phyloP scores from a whole-genome alignment of 306 rosid species.

The Luffa aegyptiaca region DNA sequence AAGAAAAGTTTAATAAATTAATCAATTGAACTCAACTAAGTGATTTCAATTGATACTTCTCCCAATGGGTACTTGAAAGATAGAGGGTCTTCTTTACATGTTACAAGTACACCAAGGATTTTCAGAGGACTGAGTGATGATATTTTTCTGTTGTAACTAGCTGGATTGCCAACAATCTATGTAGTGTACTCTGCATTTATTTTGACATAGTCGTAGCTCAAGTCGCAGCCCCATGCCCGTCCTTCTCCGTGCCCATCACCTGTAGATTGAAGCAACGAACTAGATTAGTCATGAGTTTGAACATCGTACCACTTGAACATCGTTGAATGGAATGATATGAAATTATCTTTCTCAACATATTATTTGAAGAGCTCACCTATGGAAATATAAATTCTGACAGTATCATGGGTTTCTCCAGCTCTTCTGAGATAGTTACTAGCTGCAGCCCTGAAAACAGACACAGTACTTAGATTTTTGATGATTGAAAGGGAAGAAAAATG shows the following conservation, averaged over 20 bases:
- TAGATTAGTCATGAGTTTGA: neutral
- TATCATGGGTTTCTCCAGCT: conserved; percentile 79
- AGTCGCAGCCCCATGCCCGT: conserved; percentile 92
- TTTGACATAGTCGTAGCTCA: conserved; percentile 81
- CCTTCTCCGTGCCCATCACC: conserved; percentile 77
- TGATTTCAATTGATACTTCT: neutral
- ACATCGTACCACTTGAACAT: too few species aligned
- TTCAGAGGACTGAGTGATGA: neutral
- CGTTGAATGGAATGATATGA: too few species aligned
- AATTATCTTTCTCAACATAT: too few species aligned
- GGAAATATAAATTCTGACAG: conserved; percentile 57
- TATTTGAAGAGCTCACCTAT: conserved; percentile 44
- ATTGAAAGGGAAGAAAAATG: neutral
- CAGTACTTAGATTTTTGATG: neutral
- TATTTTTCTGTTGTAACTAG: neutral
- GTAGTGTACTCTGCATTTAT: conserved; percentile 88
- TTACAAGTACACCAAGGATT: neutral
- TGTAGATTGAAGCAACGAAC: conserved; percentile 9
- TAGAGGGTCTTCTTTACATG: neutral
- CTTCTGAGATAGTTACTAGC: conserved; percentile 70
- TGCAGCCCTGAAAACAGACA: conserved; percentile 31
- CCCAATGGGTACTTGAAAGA: neutral
- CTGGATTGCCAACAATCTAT: conserved; percentile 10
- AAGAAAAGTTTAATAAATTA: neutral
- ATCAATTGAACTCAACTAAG: neutral